Conservation (phyloP, 2,329 filamentous ascomycete species). For the Trichoderma sp. region DNA sequence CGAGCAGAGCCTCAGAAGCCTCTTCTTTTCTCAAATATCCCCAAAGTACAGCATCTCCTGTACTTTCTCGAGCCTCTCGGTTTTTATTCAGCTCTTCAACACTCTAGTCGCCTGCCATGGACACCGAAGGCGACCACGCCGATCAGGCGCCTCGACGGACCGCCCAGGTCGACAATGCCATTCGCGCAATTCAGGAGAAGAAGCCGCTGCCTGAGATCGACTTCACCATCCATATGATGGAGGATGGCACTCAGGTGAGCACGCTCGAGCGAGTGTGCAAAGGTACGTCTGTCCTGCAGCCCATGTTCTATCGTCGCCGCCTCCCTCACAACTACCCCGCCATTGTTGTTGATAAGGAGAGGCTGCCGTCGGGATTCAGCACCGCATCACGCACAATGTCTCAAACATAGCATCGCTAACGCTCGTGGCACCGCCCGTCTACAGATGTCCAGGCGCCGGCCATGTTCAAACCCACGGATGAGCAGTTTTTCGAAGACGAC, state of each 20-base stretch:
- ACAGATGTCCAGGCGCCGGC: conserved; percentile 96
- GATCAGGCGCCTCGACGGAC: conserved; percentile 44
- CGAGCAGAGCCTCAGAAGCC: background rate
- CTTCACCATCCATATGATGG: conserved; percentile 97
- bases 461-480: conserved; percentile 86
- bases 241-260: conserved; percentile 93
- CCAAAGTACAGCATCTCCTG: background rate
- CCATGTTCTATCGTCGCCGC: background rate
- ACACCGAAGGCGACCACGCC: conserved; percentile 43
- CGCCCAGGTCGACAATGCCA: conserved; percentile 78
- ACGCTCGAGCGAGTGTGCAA: conserved; percentile 96
- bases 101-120: conserved; percentile 43
- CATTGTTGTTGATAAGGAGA: conserved; percentile 11
- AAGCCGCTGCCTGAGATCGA: conserved; percentile 96
- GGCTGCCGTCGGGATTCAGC: background rate
- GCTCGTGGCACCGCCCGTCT: conserved; percentile 12
- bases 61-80: background rate
- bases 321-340: conserved; percentile 19
- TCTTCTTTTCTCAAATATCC: background rate
- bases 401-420: conserved; percentile 19
- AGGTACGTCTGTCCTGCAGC: conserved; percentile 60
- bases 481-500: conserved; percentile 88
- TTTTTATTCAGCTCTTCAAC: conserved; percentile 10
- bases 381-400: background rate
- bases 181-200: conserved; percentile 91